A percentile compares a stretch with the other conserved stretches of the same genome.
Conservation (phyloP, 1,139 yeast species). For the Debaryomyces sp. region DNA sequence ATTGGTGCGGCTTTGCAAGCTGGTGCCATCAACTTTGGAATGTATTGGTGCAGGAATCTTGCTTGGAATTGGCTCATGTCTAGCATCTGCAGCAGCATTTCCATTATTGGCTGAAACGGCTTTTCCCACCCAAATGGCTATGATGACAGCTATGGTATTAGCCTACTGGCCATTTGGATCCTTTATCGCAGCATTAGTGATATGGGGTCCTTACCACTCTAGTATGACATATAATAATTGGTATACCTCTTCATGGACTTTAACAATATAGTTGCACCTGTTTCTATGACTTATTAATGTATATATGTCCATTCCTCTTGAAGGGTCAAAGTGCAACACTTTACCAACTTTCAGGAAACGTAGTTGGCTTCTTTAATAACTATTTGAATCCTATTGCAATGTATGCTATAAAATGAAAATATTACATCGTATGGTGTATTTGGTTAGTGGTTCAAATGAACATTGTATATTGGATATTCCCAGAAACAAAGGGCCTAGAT, state of each 20-base stretch:
- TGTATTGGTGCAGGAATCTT: conserved; percentile 43
- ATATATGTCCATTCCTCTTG: conserved; percentile 25
- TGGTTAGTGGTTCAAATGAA: conserved; percentile 10
- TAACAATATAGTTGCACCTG: conserved; percentile 28
- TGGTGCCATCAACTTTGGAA: conserved; percentile 33
- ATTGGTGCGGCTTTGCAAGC: conserved; percentile 46
- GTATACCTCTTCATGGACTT: conserved; percentile 22
- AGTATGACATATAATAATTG: conserved; percentile 6
- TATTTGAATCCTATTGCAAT: conserved; percentile 16
- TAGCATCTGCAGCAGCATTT: conserved; percentile 33
- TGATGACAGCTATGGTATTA: conserved; percentile 16
- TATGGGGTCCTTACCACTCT: conserved; percentile 14
- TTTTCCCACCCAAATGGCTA: conserved; percentile 19
- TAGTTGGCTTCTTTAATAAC: conserved; percentile 8
- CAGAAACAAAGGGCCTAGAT: conserved; percentile 13
- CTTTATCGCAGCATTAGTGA: conserved; percentile 16
- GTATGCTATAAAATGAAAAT: conserved; percentile 17
- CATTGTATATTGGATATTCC: conserved; percentile 14
- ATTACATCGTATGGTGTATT: conserved; percentile 18
- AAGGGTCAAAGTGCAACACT: conserved; percentile 17
- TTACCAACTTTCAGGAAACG: conserved; percentile 9
- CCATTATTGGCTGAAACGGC: conserved; percentile 30
- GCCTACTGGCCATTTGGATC: conserved; percentile 21
- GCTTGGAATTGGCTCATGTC: conserved; percentile 38
- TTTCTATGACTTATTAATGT: conserved; percentile 34